Base-by-base conservation (phyloP, 306 rosid species). In the Betula pendula region DNA sequence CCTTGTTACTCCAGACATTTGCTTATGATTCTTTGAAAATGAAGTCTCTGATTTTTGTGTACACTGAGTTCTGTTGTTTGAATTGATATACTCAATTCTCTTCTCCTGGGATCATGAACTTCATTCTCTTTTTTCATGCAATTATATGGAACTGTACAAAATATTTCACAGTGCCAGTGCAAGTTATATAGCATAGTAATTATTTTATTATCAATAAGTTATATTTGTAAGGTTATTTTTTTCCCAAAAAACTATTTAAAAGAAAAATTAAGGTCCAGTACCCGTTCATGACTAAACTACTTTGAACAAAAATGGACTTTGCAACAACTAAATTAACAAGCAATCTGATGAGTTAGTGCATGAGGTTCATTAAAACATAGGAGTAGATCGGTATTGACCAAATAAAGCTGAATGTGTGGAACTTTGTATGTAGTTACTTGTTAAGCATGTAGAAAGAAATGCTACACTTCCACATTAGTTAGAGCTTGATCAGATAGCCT, bases 21-120 rank as follows among this genome's bases (percentile, higher is more conserved):
- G 84, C 29, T 50, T 63, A 60, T 60, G 65, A 78, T 75, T 70
- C 65, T 77, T 78, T 60, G 68, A 53, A 50, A 68, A 73, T 14
- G 31, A 51, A 68, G 63, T 71, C 70, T 58, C 49, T 56, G 62
- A 20, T 73, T 45, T 56, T 74, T 74, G 83, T 84, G 76, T 67
- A 52, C 82, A 58, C 58, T 72, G 73, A 71, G 60, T 86, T 86
- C 71, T 65, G 75, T 74, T 77, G 48, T 31, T 59, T 81, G 27
- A 71, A 75, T 74, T 71, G 65, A 71, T 38, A 62, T 68, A 79
- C 73, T 50, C 80, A 42, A 65, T 51, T 70, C 68, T 83, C 14
- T 66, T 52, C 68, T 63, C 35, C 38, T 50, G 16, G 72, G 40
- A 75, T 49, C 33, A 20, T 14, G 47, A 49, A 77, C 72, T 77